Evolutionary conservation across 1,284 basidiomycete species (phyloP).

Genomic region (Gastroboletus turbinatus): DNA sequence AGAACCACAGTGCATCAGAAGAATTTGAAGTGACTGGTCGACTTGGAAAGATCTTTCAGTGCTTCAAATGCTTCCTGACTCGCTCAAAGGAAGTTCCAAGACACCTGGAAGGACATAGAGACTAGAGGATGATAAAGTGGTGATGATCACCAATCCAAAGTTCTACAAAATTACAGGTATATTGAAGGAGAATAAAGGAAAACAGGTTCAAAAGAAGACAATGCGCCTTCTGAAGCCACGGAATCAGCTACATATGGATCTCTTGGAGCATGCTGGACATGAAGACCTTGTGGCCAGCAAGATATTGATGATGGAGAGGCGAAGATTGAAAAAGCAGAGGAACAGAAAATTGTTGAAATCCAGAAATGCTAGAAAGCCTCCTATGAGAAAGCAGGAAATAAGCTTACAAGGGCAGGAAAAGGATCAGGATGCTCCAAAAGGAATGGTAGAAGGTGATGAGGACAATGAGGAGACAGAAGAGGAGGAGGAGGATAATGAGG

Average conservation of each 20-base stretch:
- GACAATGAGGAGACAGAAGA: no score
- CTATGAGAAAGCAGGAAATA: no score
- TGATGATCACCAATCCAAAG: not conserved
- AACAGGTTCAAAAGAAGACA: not conserved
- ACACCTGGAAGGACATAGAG: no score
- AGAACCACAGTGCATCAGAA: no score
- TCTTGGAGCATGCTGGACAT: not conserved
- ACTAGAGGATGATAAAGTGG: not conserved
- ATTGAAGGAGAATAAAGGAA: no score
- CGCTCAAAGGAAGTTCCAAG: no score
- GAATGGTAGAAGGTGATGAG: not conserved
- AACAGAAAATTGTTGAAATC: no score
- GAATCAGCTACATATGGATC: not conserved
- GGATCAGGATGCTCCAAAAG: not conserved
- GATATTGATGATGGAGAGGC: not conserved
- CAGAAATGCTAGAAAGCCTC: no score
- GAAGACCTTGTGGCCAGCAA: no score
- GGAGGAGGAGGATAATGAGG: not conserved
- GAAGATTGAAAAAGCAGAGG: not conserved
- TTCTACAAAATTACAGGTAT: not conserved
- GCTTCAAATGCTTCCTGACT: no score
- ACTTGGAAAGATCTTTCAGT: no score
- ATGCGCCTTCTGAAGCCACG: not conserved
- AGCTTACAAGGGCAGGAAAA: not conserved
- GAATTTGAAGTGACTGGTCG: no score